These are phyloP conservation scores for Aspergillus cejpii DNA, from an alignment of 2,329 filamentous ascomycete genomes.

Conservation along the genomic window DNA sequence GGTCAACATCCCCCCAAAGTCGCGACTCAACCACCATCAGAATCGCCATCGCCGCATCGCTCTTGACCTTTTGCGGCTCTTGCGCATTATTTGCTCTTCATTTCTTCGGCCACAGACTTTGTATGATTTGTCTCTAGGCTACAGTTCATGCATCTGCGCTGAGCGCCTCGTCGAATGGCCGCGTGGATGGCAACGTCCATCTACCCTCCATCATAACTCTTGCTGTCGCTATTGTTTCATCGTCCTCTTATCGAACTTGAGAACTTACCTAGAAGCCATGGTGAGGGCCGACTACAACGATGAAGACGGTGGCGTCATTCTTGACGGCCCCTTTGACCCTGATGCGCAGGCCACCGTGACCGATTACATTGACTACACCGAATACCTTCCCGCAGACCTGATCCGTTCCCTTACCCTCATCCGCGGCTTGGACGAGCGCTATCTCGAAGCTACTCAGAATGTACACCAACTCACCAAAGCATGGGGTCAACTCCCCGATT, in stretches of 20 bases:
- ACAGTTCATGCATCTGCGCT: slow-evolving; percentile 11
- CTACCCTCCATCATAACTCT: slow-evolving; percentile 7
- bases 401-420: slow-evolving; percentile 58
- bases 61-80: not conserved
- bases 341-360: slow-evolving; percentile 61
- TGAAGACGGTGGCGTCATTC: slow-evolving; percentile 39
- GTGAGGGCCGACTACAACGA: slow-evolving; percentile 40
- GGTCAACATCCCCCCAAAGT: not conserved
- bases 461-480: slow-evolving; percentile 40
- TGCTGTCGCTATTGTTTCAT: slow-evolving; percentile 5
- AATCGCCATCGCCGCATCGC: not conserved
- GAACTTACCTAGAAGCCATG: slow-evolving; percentile 19
- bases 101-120: not conserved
- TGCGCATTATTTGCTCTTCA: not conserved
- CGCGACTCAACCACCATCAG: slow-evolving; percentile 6
- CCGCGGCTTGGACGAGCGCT: slow-evolving; percentile 43
- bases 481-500: slow-evolving; percentile 46
- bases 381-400: slow-evolving; percentile 61
- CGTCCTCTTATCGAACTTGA: slow-evolving; percentile 10
- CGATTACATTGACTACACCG: slow-evolving; percentile 63
- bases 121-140: slow-evolving; percentile 6
- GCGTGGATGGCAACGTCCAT: slow-evolving; percentile 19
- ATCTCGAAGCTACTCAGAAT: slow-evolving; percentile 36
- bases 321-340: slow-evolving; percentile 51
- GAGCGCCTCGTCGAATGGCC: slow-evolving; percentile 16